phyloP scores from a whole-genome alignment of 345 rosid genomes.

The Lumnitzera racemosa region DNA sequence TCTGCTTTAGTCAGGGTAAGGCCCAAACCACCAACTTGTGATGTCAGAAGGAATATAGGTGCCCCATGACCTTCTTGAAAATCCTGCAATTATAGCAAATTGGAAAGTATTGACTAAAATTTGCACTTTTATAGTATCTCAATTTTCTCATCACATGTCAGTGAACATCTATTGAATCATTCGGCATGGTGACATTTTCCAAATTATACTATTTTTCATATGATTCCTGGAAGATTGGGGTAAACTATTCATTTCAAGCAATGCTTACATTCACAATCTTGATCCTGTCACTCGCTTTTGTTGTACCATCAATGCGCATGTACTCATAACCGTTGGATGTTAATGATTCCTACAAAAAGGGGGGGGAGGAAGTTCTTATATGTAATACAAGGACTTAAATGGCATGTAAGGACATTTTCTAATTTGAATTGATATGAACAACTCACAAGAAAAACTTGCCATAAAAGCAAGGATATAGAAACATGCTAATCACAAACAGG shows the following conservation, averaged over 20 bases:
- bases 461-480: too few relatives aligned
- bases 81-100: conserved; percentile 41
- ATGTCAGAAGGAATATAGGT: conserved; percentile 86
- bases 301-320: conserved; percentile 89
- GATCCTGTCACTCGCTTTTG: conserved; percentile 76
- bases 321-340: conserved; percentile 53
- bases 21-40: conserved; percentile 99
- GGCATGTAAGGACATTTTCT: too few relatives aligned
- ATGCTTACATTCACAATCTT: conserved; percentile 72
- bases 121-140: background rate
- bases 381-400: too few relatives aligned
- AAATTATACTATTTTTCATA: too few relatives aligned
- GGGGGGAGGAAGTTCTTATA: background rate
- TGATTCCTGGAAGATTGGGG: too few relatives aligned
- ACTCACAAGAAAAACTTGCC: too few relatives aligned
- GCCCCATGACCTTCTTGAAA: conserved; percentile 77
- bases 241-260: background rate
- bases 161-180: too few relatives aligned
- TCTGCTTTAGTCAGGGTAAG: conserved; percentile 97
- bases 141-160: background rate
- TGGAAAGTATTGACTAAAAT: conserved; percentile 1
- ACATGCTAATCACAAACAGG: too few relatives aligned
- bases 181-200: too few relatives aligned
- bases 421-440: too few relatives aligned
- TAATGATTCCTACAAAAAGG: conserved; percentile 55